Evolutionary conservation across 805 yeast species (phyloP), one percentile per base, ranked within the genome.

Genomic region (Kuraishia molischiana): DNA sequence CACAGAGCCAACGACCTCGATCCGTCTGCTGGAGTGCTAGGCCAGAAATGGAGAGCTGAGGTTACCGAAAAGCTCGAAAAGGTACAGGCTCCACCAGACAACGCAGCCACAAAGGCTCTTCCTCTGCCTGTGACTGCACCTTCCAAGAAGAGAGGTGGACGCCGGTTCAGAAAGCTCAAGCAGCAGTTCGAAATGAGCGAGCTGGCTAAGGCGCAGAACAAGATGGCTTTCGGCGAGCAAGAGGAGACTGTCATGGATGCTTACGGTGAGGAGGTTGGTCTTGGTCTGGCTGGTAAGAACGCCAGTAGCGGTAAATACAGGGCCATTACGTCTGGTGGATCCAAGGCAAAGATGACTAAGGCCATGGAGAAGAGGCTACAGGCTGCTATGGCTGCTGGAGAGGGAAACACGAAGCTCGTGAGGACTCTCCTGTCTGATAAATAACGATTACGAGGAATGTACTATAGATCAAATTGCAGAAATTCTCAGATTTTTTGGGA

Each of bases 141-240:
- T 35, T 77, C 90, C 4, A 85, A 85, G 58, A 84, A 79, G 47
- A 67, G 98, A 48, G 97, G 94, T 2, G 98, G 98, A 1, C 65
- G 77, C 45, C 62, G 90, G 39, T 69, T 82, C 47, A 67, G 95
- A 36, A 87, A 86, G 56, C 71, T 76, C 62, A 86, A 85, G 55
- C 84, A 86, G 52, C 77, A 84, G 51, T 79, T 81, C 58, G 79
- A 79, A 49, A 70, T 83, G 69, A 80, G 95, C 0, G 95, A 87
- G 38, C 54, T 84, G 32, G 77, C 87, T 26, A 80, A 77, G 45
- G 82, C 95, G 3, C 95, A 85, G 50, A 87, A 90, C 53, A 74
- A 83, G 50, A 70, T 89, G 74, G 81, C 69, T 31, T 89, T 90
- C 60, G 96, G 95, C 5, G 71, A 78, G 47, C 66, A 69, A 44